Base-by-base conservation (phyloP, 2,329 filamentous ascomycete genomes). In the Lasiodiplodia theobromae region DNA sequence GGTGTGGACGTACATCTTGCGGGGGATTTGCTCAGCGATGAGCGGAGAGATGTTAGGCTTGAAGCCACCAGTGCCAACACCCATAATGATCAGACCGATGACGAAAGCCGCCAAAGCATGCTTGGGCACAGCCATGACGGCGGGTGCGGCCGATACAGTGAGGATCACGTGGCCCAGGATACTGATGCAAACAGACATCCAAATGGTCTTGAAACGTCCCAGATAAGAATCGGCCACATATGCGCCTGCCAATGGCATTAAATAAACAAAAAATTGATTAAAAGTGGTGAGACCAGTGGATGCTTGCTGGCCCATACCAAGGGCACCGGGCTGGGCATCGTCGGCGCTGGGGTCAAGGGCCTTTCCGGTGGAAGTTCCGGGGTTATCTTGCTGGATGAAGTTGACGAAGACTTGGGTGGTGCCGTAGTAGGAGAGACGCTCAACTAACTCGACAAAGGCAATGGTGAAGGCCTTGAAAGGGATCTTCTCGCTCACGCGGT, bases 61-160 rank as follows among this genome's bases (percentile, higher is more conserved):
- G 82, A 92, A 91, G 69, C 88, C 88, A 72, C 89, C 89, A 2
- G 89, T 91, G 65, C 89, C 89, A 14, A 91, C 76, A 69, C 89
- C 89, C 70, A 91, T 89, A 70, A 91, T 76, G 72, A 91, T 82
- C 71, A 89, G 83, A 11, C 87, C 81, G 16, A 83, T 78, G 58
- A 87, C 79, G 73, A 89, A 85, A n/a, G 85, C 85, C 60, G 81
- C 84, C n/a, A 89, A 75, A 49, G 85, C 83, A 34, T 81, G 81
- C 51, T 85, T 82, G 2, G 77, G 71, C 67, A 83, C 77, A 16
- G 83, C 77, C 31, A 89, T 77, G 34, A 87, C 79, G 2, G 71
- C 69, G 0, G 87, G 87, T 1, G 87, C 80, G 1, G 87, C 86
- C 2, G 87, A 88, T 66, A 79, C 80, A 54, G 87, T 82, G 56